A percentile compares a stretch with the other conserved stretches of the same genome.
Evolutionary conservation across 192 early-diverging fungal genomes (phyloP).

Genomic region (Backusella liffmaniae): DNA sequence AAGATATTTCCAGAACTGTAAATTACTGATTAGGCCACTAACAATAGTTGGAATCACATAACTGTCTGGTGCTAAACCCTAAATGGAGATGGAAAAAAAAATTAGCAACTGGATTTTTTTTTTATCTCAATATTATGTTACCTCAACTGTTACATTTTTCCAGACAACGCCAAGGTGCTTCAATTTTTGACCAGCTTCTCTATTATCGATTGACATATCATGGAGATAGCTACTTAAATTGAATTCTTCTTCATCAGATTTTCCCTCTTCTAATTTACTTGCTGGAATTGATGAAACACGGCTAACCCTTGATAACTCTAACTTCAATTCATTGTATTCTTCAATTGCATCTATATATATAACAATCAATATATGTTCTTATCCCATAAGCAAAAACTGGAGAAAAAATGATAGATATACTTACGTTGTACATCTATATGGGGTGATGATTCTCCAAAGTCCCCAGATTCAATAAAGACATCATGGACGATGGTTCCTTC

Average conservation of each 20-base stretch:
- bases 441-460: not conserved
- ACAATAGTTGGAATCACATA: conserved; percentile 28
- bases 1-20: not conserved
- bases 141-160: conserved; percentile 33
- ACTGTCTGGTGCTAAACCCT: conserved; percentile 31
- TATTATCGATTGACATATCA: not conserved
- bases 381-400: not conserved
- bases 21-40: not conserved
- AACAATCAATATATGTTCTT: not conserved
- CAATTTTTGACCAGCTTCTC: conserved; percentile 9
- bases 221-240: conserved; percentile 27
- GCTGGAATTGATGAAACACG: conserved; percentile 15
- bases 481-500: not conserved
- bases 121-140: not conserved
- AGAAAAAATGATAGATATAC: not conserved
- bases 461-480: not conserved
- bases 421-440: not conserved
- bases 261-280: conserved; percentile 30
- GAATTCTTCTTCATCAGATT: conserved; percentile 21
- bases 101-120: not conserved
- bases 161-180: conserved; percentile 34
- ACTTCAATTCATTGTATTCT: conserved; percentile 24
- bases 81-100: not conserved
- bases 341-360: conserved; percentile 24
- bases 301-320: conserved; percentile 29